phyloP scores from a whole-genome alignment of 139 green algal species.

The Closterium sp. region DNA sequence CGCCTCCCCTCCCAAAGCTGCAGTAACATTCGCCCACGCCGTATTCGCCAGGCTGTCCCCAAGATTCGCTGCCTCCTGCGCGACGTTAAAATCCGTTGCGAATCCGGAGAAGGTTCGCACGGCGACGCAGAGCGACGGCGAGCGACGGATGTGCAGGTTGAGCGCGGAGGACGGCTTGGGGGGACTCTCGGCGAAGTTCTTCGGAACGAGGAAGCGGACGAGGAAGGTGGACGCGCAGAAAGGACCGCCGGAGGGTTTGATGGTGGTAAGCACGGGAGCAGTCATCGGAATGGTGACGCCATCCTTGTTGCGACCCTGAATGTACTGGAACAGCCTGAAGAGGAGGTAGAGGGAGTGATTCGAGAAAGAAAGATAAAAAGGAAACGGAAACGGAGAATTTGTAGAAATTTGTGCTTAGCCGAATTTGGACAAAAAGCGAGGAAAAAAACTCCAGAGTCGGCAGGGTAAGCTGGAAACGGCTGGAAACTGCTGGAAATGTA shows the following conservation, averaged over 20 bases:
- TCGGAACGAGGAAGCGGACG: slow-evolving; percentile 27
- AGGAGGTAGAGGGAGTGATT: background rate
- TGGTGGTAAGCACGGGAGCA: slow-evolving; percentile 33
- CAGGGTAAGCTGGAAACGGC: no score
- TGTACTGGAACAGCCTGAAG: slow-evolving; percentile 48
- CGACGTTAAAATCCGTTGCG: slow-evolving; percentile 33
- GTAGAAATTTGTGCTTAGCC: no score
- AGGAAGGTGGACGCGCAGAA: slow-evolving; percentile 43
- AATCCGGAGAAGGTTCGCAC: slow-evolving; percentile 40
- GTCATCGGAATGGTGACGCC: slow-evolving; percentile 23
- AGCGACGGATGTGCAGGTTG: background rate
- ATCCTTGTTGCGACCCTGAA: slow-evolving; percentile 38
- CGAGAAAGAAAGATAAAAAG: background rate
- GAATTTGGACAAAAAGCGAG: no score
- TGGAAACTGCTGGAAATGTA: no score
- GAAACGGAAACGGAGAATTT: no score
- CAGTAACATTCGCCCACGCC: slow-evolving; percentile 10
- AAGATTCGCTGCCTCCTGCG: slow-evolving; percentile 21
- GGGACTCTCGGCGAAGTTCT: slow-evolving; percentile 10
- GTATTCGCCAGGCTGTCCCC: slow-evolving; percentile 27
- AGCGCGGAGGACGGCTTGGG: background rate
- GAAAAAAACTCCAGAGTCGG: no score
- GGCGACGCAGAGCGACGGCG: slow-evolving; percentile 2
- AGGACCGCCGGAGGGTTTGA: slow-evolving; percentile 43
- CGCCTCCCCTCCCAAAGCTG: background rate